Evolutionary conservation across 495 filamentous ascomycete species (phyloP), one percentile per base, ranked within the genome.

Genomic region (Cercophora newfieldiana): DNA sequence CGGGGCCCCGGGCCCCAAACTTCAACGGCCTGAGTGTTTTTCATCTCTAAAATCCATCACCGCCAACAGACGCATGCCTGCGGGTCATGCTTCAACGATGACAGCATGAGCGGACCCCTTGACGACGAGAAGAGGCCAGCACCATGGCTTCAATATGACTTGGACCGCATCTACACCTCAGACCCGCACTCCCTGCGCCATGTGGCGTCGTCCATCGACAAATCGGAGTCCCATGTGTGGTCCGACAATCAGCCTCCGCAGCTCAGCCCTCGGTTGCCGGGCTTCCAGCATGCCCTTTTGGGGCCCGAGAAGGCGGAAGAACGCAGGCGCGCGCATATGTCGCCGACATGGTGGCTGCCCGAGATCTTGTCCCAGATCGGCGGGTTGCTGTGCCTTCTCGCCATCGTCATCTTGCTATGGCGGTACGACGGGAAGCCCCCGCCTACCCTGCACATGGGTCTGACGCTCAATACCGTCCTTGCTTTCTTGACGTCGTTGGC

Each of bases 381-480:
- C 2, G 64, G 48, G 50, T 47, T 66, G 14, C 26, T 66, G 1
- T 66, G 57, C 21, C 58, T 66, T 2, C 18, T 55, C 4, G 74
- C 74, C 12, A 80, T 81, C 25, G 64, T 79, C 47, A 54, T 75
- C 14, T 69, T 78, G 7, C 72, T 82, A 19, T 69, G 66, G 26
- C 47, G 67, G 0, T 81, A 74, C 59, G 74, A 83, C 51, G 75
- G 76, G 31, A 67, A 73, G 28, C 71, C 75, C 12, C 71, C 78
- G 44, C 77, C 79, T 0, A 72, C 76, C 1, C 78, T 78, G 78
- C 77, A 75, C 0, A 69, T 81, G 47, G 75, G 77, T 21, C 79
- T 83, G 31, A 81, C 78, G 0, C 77, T 83, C 51, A 83, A 83
- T 68, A 73, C 82, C 0, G 61, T 84, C 8, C 55, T 84, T 0